phyloP scores from a whole-genome alignment of 345 rosid genomes.

The Dipteronia sinensis region DNA sequence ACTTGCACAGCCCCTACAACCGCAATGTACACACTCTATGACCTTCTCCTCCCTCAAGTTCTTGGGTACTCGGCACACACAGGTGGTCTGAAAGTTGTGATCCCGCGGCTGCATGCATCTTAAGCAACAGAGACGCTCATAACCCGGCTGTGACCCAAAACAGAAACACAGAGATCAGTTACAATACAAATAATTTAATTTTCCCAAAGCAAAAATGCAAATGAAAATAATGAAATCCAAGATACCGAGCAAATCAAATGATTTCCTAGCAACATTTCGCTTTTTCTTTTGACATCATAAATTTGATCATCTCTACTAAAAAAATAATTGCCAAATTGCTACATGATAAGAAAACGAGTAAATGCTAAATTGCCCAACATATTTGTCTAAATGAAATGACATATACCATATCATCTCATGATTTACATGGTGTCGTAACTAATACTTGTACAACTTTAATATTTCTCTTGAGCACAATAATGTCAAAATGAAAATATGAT shows the following conservation, averaged over 20 bases:
- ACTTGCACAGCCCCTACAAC: conserved; percentile 82
- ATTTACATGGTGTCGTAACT: too few relatives aligned
- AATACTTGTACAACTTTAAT: not conserved
- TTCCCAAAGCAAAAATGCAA: not conserved
- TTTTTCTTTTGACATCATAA: too few relatives aligned
- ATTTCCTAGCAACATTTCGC: not conserved
- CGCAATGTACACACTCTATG: conserved; percentile 83
- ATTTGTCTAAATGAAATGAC: too few relatives aligned
- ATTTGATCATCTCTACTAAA: too few relatives aligned
- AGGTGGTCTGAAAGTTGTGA: conserved; percentile 83
- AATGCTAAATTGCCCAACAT: too few relatives aligned
- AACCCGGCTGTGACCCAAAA: conserved; percentile 62
- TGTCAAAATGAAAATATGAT: not conserved
- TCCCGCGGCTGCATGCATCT: conserved; percentile 85
- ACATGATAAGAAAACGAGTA: not conserved
- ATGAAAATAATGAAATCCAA: not conserved
- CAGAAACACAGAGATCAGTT: not conserved
- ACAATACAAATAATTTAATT: not conserved
- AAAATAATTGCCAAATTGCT: not conserved
- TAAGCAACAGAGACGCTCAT: conserved; percentile 83
- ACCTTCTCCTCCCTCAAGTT: conserved; percentile 84
- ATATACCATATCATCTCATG: too few relatives aligned
- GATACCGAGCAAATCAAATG: not conserved
- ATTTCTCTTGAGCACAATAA: not conserved
- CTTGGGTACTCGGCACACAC: conserved; percentile 80